These are phyloP conservation scores for Ocimum tenuiflorum DNA, from an alignment of 257 asterid species.

Conservation along the genomic window DNA sequence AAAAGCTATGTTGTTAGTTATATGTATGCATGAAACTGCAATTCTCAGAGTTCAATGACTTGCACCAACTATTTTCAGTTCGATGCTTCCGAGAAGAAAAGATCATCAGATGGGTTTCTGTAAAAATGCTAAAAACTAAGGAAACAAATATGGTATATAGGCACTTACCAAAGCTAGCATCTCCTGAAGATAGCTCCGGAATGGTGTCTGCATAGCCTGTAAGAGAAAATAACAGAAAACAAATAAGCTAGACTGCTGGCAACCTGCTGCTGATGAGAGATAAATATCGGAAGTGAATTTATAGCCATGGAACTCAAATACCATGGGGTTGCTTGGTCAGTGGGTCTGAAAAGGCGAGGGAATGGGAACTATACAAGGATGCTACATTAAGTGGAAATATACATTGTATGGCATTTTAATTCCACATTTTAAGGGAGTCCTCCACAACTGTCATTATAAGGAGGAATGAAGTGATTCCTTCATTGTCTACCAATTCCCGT, in stretches of 20 bases:
- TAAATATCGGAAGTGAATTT: not conserved
- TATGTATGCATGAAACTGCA: no score
- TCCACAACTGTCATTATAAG: not conserved
- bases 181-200: constrained; percentile 76
- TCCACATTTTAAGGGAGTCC: not conserved
- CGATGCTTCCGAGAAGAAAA: not conserved
- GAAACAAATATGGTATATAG: not conserved
- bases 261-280: constrained; percentile 6
- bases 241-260: not conserved
- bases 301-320: not conserved
- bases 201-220: constrained; percentile 91
- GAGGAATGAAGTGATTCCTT: not conserved
- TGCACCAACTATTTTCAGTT: not conserved
- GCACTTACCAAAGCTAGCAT: constrained; percentile 80
- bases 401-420: not conserved
- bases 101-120: not conserved
- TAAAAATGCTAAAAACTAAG: not conserved
- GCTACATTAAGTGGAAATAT: not conserved
- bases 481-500: not conserved
- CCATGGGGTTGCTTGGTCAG: not conserved
- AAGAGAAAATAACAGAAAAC: constrained; percentile 3
- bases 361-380: not conserved
- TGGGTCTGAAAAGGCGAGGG: not conserved
- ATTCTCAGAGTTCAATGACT: not conserved
- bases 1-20: not conserved